Base-by-base conservation (phyloP, 306 rosid genomes). In the Prunus davidiana region DNA sequence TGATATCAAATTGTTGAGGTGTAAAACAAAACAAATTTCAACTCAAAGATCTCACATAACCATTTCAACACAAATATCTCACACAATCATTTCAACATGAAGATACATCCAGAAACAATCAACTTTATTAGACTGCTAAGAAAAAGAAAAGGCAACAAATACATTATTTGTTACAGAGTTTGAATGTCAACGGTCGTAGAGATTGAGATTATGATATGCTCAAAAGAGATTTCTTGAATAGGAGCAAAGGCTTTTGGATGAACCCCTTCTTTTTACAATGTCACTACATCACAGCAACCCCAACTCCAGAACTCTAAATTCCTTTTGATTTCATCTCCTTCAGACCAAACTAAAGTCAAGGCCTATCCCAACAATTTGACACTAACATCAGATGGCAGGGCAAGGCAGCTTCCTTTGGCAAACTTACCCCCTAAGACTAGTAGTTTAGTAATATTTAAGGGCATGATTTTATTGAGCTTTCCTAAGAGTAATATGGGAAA, bases 251-350 rank as follows among this genome's bases (percentile, higher is more conserved):
- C 84, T 67, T 88, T 89, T 84, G 93, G 91, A 91, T 78, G 91
- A 76, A 76, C 82, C 84, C 85, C 84, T 79, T 87, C 80, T 79
- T 82, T 86, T 73, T 86, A 93, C 93, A 88, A 74, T 63, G 55
- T 80, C 63, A 82, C 62, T 82, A 88, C 98, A 93, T 91, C 88
- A 78, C 95, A 91, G 88, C 90, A 88, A 88, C 91, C 96, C 84
- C 80, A 65, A 88, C 94, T 89, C 89, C 90, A 86, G 38, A 67
- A 80, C 65, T 78, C 81, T 71, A 64, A 72, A 27, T 5, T 46
- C 76, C 58, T 67, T 52, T 45, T 15, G 46, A 60, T 19, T 45
- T 60, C 56, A 73, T 58, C 65, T 81, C 71, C 57, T 64, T 76
- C 70, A 68, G 69, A 85, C 54, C 67, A 64, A 61, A 69, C 80